Conservation (phyloP, 2,329 filamentous ascomycete genomes). For the Mycogone perniciosa region DNA sequence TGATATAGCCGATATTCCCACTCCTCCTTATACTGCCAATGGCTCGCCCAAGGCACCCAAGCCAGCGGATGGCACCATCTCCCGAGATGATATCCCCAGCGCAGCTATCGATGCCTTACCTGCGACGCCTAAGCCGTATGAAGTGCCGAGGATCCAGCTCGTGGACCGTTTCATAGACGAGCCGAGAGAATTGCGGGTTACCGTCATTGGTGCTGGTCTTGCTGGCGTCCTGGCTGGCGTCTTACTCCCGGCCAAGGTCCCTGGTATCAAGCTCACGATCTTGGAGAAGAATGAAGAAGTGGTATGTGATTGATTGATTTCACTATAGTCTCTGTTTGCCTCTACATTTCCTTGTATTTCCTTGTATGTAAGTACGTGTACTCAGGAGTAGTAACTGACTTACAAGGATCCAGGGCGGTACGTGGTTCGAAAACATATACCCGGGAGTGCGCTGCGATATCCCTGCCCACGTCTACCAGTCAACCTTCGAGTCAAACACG, state of each 20-base stretch:
- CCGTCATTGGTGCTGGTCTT: slow-evolving; percentile 32
- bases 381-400: no score
- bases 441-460: slow-evolving; percentile 64
- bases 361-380: neutral
- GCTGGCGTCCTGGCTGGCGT: slow-evolving; percentile 49
- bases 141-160: slow-evolving; percentile 5
- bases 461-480: slow-evolving; percentile 64
- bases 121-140: slow-evolving; percentile 2
- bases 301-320: slow-evolving; percentile 35
- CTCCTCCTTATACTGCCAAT: slow-evolving; percentile 4
- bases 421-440: slow-evolving; percentile 52
- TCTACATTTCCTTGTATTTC: neutral
- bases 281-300: slow-evolving; percentile 64
- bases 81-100: neutral
- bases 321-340: neutral
- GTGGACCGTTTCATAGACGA: slow-evolving; percentile 31
- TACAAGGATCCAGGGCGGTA: slow-evolving; percentile 35
- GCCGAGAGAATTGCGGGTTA: slow-evolving; percentile 27
- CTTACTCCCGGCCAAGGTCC: slow-evolving; percentile 62
- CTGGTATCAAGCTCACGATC: slow-evolving; percentile 57
- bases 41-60: slow-evolving; percentile 3
- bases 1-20: slow-evolving; percentile 5
- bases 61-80: neutral
- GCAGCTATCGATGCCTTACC: neutral
- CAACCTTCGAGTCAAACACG: slow-evolving; percentile 59